Evolutionary conservation across 768 basidiomycete genomes (phyloP).

Genomic region (Trametes elegans): DNA sequence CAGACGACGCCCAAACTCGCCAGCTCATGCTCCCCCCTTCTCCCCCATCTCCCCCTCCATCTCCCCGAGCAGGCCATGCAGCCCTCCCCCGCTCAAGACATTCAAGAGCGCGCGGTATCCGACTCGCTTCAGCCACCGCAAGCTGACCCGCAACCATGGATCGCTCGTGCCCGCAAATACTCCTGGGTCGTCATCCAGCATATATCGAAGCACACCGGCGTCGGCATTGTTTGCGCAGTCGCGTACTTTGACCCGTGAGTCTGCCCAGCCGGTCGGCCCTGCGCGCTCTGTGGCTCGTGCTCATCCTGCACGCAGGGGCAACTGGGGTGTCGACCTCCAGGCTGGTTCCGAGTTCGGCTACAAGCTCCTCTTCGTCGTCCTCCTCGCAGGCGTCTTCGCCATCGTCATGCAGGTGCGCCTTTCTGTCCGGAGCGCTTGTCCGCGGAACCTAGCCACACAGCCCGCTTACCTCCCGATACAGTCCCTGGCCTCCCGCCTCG

Average conservation of each 20-base stretch:
- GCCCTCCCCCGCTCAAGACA: background rate
- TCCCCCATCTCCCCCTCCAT: conserved; percentile 3
- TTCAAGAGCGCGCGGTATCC: background rate
- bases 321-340: conserved; percentile 89
- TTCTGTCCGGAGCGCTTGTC: background rate
- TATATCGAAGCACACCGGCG: conserved; percentile 65
- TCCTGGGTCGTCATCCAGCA: conserved; percentile 36
- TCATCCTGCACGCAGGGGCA: conserved; percentile 71
- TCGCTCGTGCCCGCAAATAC: background rate
- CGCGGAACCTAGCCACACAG: too few species aligned
- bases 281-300: background rate
- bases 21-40: conserved; percentile 11
- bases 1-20: background rate
- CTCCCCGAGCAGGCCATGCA: background rate
- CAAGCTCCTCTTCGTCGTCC: conserved; percentile 79
- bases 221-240: conserved; percentile 84
- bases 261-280: background rate
- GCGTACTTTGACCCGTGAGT: conserved; percentile 88
- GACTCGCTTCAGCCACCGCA: background rate
- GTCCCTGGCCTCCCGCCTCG: conserved; percentile 78
- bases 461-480: conserved; percentile 26
- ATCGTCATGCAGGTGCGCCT: conserved; percentile 70
- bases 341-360: conserved; percentile 88
- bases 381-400: conserved; percentile 80
- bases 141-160: background rate